Evolutionary conservation across 2,329 filamentous ascomycete genomes (phyloP), one percentile per base, ranked within the genome.

Genomic region (Pyrenochaeta sp.): DNA sequence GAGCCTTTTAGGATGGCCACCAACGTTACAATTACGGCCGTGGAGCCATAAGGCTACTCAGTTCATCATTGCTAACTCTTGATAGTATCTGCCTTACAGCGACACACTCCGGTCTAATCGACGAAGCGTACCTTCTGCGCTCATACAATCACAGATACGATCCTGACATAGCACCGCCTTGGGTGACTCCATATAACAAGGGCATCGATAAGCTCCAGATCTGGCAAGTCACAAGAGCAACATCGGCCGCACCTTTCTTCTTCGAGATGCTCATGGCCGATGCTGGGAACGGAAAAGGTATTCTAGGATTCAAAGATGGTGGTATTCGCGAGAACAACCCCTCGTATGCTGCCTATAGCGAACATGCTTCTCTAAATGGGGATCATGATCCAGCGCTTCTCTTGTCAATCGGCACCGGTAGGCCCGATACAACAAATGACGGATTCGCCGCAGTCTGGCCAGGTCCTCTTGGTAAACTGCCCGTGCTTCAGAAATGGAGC

Each of bases 281-380:
- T 27, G 65, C 81, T 30, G 64, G 58, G 2, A 68, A 61, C 15
- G 51, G 45, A n/a, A 71, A 72, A n/a, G 73, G 73, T 18, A 71
- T 72, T 36, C 66, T 70, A 42, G 75, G 73, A 9, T 82, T 81
- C 73, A 82, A 82, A 63, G 80, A 82, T 51, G 80, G 80, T 27
- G 80, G 80, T 18, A 82, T 82, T 37, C 75, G 79, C 31, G 80
- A 82, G 48, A 82, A 82, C 69, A 82, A 82, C 40, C 80, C 80
- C 2, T 74, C 74, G 12, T 79, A 79, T 40, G 79, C 80, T 7
- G 80, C 80, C 0, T 75, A 79, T 46, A 77, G 68, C 49, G 80
- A 82, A 54, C 81, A 81, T 53, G 75, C 78, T 33, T 77, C 77
- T 0, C 65, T 82, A 2, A 78, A 78, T 58, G 77, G 78, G 43